Evolutionary conservation across 805 yeast species (phyloP), one percentile per base, ranked within the genome.

Genomic region (Osmozyma mogii): DNA sequence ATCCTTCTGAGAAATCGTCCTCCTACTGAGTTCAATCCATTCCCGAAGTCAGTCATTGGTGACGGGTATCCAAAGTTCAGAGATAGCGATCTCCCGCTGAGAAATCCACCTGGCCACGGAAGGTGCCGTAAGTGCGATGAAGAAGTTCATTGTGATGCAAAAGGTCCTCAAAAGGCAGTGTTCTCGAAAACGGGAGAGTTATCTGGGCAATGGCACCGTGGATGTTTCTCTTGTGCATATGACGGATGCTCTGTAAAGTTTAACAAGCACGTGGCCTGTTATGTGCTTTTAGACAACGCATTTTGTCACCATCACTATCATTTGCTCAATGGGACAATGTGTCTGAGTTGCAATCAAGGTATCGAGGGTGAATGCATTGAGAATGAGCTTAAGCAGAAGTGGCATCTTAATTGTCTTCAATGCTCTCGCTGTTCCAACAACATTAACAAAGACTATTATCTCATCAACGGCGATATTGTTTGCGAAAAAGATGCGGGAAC

Each of bases 281-380:
- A 88, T 52, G 95, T 83, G 5, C 66, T 75, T 24, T 64, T 77
- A 18, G 94, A 89, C 55, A 47, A 61, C 35, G 96, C 97, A 9
- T 85, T 77, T 54, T 92, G 98, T 61, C 73, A 75, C 38, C 54
- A 57, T 20, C 94, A 89, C 45, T 73, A 75, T 56, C 97, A 92
- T 54, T 60, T 62, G 31, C 63, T 72, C 31, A 92, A 89, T 51
- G 72, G 77, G 28, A 79, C 94, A 0, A 50, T 81, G 2, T 89
- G 98, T 55, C 62, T 63, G 27, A 56, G 65, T 10, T 89, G 98
- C 54, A 63, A 69, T 9, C 43, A 45, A 4, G 95, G 94, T 17
- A 84, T 92, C 27, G 96, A 89, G 51, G 97, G 97, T 4, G 75
- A 75, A 50, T 89, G 97, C 53, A 67, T 89, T 24, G 95, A 84